A percentile compares a stretch with the other conserved stretches of the same genome.
These are phyloP conservation scores for Penicillium psychrosexuale DNA, from an alignment of 2,329 filamentous ascomycete genomes.

Conservation along the genomic window DNA sequence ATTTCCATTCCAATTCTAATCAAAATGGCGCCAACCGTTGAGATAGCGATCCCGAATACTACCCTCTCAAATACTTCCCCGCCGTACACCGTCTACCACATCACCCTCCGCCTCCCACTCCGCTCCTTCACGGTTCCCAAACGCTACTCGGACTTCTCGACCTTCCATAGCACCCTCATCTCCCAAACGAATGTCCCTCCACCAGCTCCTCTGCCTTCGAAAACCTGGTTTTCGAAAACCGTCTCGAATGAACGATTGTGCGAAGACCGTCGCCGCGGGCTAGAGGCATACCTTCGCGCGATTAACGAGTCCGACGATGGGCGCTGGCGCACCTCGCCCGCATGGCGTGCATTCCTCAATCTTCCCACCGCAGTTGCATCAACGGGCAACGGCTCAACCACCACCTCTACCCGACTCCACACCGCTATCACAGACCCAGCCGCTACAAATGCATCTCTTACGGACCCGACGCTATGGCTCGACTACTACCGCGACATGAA, in stretches of 20 bases:
- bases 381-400: constrained; percentile 25
- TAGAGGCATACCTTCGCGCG: constrained; percentile 58
- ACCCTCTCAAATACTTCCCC: constrained; percentile 48
- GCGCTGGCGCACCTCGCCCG: constrained; percentile 56
- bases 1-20: not conserved
- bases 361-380: constrained; percentile 47
- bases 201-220: constrained; percentile 54
- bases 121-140: constrained; percentile 58
- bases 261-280: constrained; percentile 54
- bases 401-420: constrained; percentile 41
- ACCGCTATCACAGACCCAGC: constrained; percentile 43
- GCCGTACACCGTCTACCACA: constrained; percentile 60
- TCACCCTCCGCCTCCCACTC: constrained; percentile 59
- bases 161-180: constrained; percentile 53
- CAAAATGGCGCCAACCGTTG: constrained; percentile 43
- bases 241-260: constrained; percentile 55
- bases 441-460: constrained; percentile 38
- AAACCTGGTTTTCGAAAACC: constrained; percentile 60
- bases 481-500: constrained; percentile 61
- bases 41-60: constrained; percentile 51
- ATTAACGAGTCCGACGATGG: constrained; percentile 57
- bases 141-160: constrained; percentile 62
- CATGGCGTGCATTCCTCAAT: constrained; percentile 59
- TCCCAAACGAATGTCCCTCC: constrained; percentile 52
- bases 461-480: constrained; percentile 59